Evolutionary conservation across 1,284 basidiomycete species (phyloP).

Genomic region (Acaromyces ingoldii): DNA sequence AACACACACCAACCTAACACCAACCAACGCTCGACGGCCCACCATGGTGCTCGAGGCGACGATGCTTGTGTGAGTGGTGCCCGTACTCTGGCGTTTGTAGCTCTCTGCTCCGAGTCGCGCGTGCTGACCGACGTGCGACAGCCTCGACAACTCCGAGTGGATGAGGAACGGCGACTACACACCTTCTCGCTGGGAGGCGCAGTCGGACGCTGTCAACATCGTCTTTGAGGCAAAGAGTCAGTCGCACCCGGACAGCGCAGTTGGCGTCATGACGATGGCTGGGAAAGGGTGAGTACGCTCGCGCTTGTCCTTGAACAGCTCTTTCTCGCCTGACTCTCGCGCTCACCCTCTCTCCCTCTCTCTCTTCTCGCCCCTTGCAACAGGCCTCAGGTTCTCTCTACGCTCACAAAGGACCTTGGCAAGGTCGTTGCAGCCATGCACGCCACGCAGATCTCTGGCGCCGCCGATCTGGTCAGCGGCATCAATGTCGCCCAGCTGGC

Average conservation of each 20-base stretch:
- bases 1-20: too few relatives aligned
- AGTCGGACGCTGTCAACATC: slow-evolving; percentile 82
- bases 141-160: slow-evolving; percentile 51
- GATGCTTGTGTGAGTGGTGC: slow-evolving; percentile 43
- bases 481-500: slow-evolving; percentile 85
- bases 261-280: slow-evolving; percentile 96
- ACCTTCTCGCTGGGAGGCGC: slow-evolving; percentile 76
- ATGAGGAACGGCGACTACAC: slow-evolving; percentile 80
- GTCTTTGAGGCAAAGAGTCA: slow-evolving; percentile 90
- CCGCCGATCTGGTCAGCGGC: slow-evolving; percentile 77
- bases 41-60: slow-evolving; percentile 50
- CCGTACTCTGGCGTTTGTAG: neutral
- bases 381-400: slow-evolving; percentile 82
- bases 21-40: too few relatives aligned
- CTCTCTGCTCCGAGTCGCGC: neutral
- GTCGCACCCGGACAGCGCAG: slow-evolving; percentile 88
- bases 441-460: slow-evolving; percentile 68
- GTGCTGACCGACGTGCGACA: slow-evolving; percentile 2
- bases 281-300: slow-evolving; percentile 42
- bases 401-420: slow-evolving; percentile 88
- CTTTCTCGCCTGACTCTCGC: neutral
- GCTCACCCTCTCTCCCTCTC: neutral
- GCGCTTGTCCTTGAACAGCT: slow-evolving; percentile 3
- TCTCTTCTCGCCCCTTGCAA: neutral
- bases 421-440: slow-evolving; percentile 80